Base-by-base conservation (phyloP, 1,284 basidiomycete genomes). In the Hypsizygus ulmarius region DNA sequence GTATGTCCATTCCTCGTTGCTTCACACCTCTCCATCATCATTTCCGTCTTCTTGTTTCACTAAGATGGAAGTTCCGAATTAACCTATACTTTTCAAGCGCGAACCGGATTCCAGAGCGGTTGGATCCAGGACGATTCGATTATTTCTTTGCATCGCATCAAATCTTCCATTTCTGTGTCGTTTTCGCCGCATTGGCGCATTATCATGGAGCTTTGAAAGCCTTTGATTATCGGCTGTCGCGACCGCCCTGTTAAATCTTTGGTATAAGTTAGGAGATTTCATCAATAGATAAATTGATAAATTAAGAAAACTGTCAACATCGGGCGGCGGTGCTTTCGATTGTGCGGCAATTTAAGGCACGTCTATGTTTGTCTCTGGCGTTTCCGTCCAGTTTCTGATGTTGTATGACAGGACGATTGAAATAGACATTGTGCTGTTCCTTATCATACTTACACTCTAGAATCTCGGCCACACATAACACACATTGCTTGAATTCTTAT, bases 101-200 rank as follows among this genome's bases (percentile, higher is more conserved):
- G 32, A 84, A 85, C 57, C 79, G 91, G 44, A 77, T 94, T 46
- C 93, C 93, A 19, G 93, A 96, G 62, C 73, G 83, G 25, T 74
- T 87, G 53, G 73, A 75, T 8, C 91, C 91, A 1, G 91, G 91
- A 43, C 80, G 69, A 53, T 93, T 93, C 62, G 92, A 96, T 69
- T 78, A 80, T 62, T 77, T 93, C 56, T 81, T 86, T 46, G 78
- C 87, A 0, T 91, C 87, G 27, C 92, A 94, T 71, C 87, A 88
- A 67, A 87, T 94, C 60, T 96, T 97, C 67, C 93, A 96, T 63
- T 62, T 81, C 56, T 85, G 82, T 61, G 92, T 95, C 19, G 74
- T 95, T 38, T 65, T 82, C 18, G 93, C 90, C 1, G 90, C 88
- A 9, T 70, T 87, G 52, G 75, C 82, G 30, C 90, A 93, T 64